Conservation (phyloP, 768 basidiomycete genomes). For the Pleurotus cornucopiae region DNA sequence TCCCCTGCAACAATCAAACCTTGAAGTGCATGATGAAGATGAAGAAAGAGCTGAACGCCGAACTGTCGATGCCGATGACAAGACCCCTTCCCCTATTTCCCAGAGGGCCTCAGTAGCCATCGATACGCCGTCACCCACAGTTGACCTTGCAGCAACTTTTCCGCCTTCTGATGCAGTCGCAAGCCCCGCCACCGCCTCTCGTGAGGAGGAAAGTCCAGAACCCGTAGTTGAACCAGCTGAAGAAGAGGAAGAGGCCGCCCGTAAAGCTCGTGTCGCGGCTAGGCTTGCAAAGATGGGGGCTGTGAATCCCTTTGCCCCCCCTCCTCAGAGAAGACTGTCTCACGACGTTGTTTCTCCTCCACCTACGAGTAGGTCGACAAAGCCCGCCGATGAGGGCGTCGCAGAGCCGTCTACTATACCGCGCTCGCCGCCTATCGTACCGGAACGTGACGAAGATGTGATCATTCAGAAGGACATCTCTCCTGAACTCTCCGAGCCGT, state of each 20-base stretch:
- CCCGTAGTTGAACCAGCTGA: conserved; percentile 3
- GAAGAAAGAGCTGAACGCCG: too few relatives aligned
- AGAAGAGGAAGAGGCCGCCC: conserved; percentile 50
- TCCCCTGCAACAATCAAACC: too few relatives aligned
- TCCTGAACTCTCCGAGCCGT: neutral
- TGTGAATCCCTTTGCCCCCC: conserved; percentile 48
- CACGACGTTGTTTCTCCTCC: conserved; percentile 13
- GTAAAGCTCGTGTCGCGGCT: conserved; percentile 56
- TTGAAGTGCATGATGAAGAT: too few relatives aligned
- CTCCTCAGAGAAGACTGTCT: conserved; percentile 20
- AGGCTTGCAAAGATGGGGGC: conserved; percentile 48
- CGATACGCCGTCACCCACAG: neutral
- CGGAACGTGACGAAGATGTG: too few relatives aligned
- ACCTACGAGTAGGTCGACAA: neutral
- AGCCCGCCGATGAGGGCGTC: neutral
- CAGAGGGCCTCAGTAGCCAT: neutral
- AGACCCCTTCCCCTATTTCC: too few relatives aligned
- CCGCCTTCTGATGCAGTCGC: neutral
- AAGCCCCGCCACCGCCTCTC: conserved; percentile 10
- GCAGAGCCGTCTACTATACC: neutral
- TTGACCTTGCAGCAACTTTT: neutral
- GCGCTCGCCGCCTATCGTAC: neutral
- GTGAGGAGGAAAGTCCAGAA: neutral
- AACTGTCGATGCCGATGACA: too few relatives aligned
- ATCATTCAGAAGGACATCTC: neutral